Percentiles rank a stretch among this genome's conserved stretches.
Evolutionary conservation across 164 flowering plant species (phyloP).

Genomic region (Chloranthus sessilifolius): DNA sequence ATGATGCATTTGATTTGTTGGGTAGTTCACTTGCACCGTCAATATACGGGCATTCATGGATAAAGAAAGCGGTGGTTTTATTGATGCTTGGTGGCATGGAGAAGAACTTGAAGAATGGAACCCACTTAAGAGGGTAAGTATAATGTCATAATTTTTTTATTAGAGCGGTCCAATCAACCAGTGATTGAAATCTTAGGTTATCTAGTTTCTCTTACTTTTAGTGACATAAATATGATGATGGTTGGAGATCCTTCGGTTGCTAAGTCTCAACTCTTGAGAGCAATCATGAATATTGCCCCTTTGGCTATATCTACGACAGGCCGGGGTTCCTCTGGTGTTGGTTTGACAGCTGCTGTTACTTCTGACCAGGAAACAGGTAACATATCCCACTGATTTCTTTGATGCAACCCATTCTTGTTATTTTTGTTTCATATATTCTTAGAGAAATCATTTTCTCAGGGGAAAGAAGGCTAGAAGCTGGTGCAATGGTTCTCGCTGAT

Average conservation of each 20-base stretch:
- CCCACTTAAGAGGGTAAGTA: conserved; percentile 94
- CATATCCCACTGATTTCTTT: background rate
- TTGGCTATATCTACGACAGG: conserved; percentile 99
- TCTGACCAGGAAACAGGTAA: conserved; percentile 98
- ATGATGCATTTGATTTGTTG: conserved; percentile 79
- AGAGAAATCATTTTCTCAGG: conserved; percentile 36
- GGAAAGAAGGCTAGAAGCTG: conserved; percentile 97
- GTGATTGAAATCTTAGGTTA: background rate
- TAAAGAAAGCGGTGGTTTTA: conserved; percentile 88
- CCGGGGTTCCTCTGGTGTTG: conserved; percentile 99
- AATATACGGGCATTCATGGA: conserved; percentile 96
- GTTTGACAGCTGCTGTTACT: conserved; percentile 98
- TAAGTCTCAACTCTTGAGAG: conserved; percentile 93
- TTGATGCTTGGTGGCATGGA: conserved; percentile 98
- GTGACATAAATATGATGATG: conserved; percentile 99
- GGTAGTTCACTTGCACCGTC: conserved; percentile 98
- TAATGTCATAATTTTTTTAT: background rate
- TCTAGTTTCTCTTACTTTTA: conserved; percentile 17
- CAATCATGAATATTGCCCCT: conserved; percentile 98
- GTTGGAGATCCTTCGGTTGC: conserved; percentile 99
- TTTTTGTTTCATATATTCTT: background rate
- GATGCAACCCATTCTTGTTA: background rate
- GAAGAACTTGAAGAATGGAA: conserved; percentile 92
- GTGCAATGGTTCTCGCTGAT: conserved; percentile 99
- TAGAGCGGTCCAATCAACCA: background rate